Base-by-base conservation (phyloP, 2,329 filamentous ascomycete genomes). In the Cytospora mali region DNA sequence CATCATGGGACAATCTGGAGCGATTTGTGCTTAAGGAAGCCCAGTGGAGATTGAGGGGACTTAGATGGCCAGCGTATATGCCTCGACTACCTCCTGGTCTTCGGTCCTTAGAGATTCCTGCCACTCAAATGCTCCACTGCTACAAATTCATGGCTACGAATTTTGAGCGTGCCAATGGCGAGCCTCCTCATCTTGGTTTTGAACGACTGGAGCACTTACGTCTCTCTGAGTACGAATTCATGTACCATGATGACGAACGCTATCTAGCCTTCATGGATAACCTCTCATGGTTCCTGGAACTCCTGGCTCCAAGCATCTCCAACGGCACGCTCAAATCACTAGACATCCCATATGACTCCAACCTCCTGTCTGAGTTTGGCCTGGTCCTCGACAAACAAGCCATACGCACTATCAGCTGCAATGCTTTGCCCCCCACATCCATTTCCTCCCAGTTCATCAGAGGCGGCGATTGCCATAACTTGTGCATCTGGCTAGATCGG, bases 191-290 rank as follows among this genome's bases (percentile, higher is more conserved):
- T 6, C 9, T 13, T 21, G 9, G 4, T 4, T 23, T 60, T 6
- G 39, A 28, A 14, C 49, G 18, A 28, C 25, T 65, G 39, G 61
- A 65, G 56, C 63, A 65, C 46, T 11, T 65, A 13, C 16, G 25
- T 21, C 11, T 54, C 2, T 27, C 21, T 7, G 56, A 52, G 1
- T 11, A 1, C 1, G 3, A 3, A 1, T 6, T 39, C 5, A n/a
- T n/a, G n/a, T 1, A 10, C 21, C n/a, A 23, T 10, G n/a, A 21
- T 13, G 9, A 23, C 9, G 10, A 4, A 3, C 6, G 1, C 2
- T 28, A 2, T 25, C 3, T 1, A 13, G 11, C 11, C n/a, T 5
- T 14, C 27, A 7, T 39, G 2, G 21, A 23, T 18, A 2, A 4
- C 14, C 21, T 60, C 35, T 3, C 35, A n/a, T 54, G 50, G 58